phyloP scores from a whole-genome alignment of 2,329 filamentous ascomycete genomes.

The Lachnellula arida region DNA sequence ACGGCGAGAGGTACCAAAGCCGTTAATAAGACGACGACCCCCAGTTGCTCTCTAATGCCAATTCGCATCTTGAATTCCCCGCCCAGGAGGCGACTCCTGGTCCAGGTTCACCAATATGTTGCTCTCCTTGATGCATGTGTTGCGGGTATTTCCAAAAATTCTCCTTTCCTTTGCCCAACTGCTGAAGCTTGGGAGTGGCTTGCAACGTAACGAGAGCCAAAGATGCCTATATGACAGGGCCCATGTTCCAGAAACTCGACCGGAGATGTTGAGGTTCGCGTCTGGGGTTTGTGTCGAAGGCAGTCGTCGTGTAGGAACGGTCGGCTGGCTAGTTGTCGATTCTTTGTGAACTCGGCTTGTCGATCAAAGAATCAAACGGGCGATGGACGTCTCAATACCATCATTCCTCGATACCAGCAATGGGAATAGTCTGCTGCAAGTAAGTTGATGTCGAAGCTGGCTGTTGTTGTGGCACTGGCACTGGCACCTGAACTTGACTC shows the following conservation, averaged over 20 bases:
- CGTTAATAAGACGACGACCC: conserved; percentile 69
- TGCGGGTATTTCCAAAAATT: neutral
- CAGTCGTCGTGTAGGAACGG: neutral
- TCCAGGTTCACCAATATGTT: neutral
- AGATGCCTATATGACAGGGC: neutral
- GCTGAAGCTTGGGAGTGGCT: conserved; percentile 65
- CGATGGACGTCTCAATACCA: neutral
- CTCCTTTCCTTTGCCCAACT: neutral
- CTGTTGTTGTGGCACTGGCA: no score
- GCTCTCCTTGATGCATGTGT: neutral
- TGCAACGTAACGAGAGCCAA: conserved; percentile 45
- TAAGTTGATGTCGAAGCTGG: no score
- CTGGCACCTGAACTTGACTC: no score
- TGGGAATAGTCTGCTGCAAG: neutral
- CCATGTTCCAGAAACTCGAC: neutral
- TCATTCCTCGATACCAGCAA: neutral
- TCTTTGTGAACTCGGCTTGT: neutral
- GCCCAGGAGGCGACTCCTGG: conserved; percentile 44
- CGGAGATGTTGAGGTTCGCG: neutral
- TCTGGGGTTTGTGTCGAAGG: neutral
- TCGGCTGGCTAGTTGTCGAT: neutral
- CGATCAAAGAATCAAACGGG: neutral
- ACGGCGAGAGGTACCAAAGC: conserved; percentile 72
- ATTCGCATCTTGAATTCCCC: conserved; percentile 60
- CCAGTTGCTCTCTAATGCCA: conserved; percentile 83